Base-by-base conservation (phyloP, 139 green algal species). In the Zygnema cylindricum region DNA sequence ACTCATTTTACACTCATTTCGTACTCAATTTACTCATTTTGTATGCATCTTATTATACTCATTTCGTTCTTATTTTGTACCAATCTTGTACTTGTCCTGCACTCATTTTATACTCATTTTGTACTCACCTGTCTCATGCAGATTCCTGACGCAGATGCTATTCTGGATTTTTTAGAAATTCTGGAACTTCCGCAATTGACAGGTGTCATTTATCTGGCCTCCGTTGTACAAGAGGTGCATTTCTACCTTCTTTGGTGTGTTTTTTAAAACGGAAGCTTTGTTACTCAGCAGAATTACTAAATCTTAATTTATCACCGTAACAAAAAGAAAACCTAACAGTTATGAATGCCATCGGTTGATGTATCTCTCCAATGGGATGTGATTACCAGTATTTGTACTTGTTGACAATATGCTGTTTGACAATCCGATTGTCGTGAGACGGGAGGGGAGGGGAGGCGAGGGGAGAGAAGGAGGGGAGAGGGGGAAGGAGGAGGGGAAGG, bases 191-290 rank as follows among this genome's bases (percentile, higher is more conserved):
- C 81, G 23, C 81, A 87, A 43, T 42, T 87, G 32, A 84, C 32
- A 85, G 69, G 69, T 2, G 81, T 87, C 69, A 78, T 87, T 69
- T 87, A 78, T 63, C 30, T 87, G 81, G 55, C 81, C 2, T 87
- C 81, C 2, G 69, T 87, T 38, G 43, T 84, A 30, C 79, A 87
- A 78, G n/a, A 84, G 2, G 77, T 84, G 2, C 69, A 33, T 35
- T 23, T 32, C 2, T 2, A 84, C 2, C 2, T 7, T 7, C 7
- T n/a, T 11, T n/a, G 71, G 71, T 3, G 21, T 40, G 21, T 2
- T 32, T 38, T 22, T 81, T 16, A 38, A 11, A 35, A 21, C 43
- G 73, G 16, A 39, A 16, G 16, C 22, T 11, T 81, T 21, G 16
- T 35, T 81, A 42, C 16, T 35, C 21, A 42, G 16, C 22, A 21